Evolutionary conservation across 345 rosid species (phyloP).

Genomic region (Acer negundo): DNA sequence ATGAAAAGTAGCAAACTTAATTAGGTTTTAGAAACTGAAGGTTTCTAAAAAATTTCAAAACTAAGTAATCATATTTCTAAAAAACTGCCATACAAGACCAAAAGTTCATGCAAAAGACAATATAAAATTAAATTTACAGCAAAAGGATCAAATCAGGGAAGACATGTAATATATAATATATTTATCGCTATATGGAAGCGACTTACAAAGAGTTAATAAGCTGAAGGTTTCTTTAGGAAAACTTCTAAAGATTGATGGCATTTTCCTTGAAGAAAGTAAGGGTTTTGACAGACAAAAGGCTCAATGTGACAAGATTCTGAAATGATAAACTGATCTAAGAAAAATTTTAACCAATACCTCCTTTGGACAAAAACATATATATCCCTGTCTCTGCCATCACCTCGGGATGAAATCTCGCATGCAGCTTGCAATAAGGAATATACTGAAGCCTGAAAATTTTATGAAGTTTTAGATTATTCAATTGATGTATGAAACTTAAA

Average conservation of each 20-base stretch:
- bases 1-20: not conserved
- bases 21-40: not conserved
- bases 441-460: slow-evolving; percentile 69
- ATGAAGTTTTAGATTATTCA: slow-evolving; percentile 34
- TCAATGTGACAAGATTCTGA: slow-evolving; percentile 19
- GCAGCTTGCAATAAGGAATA: slow-evolving; percentile 91
- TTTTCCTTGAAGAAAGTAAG: not conserved
- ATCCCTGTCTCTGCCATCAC: slow-evolving; percentile 76
- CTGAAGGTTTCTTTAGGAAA: not conserved
- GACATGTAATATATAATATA: not conserved
- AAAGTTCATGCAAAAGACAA: not conserved
- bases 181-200: not conserved
- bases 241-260: not conserved
- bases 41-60: not conserved
- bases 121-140: not conserved
- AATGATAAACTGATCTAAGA: not conserved
- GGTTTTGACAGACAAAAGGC: slow-evolving; percentile 8
- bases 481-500: slow-evolving; percentile 15
- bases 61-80: not conserved
- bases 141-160: not conserved
- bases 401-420: slow-evolving; percentile 75
- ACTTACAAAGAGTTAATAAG: not conserved
- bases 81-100: not conserved
- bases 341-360: slow-evolving; percentile 50
- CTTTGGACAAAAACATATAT: slow-evolving; percentile 70